Conservation (phyloP, 192 early-diverging fungal genomes). For the Backusella macrospora region DNA sequence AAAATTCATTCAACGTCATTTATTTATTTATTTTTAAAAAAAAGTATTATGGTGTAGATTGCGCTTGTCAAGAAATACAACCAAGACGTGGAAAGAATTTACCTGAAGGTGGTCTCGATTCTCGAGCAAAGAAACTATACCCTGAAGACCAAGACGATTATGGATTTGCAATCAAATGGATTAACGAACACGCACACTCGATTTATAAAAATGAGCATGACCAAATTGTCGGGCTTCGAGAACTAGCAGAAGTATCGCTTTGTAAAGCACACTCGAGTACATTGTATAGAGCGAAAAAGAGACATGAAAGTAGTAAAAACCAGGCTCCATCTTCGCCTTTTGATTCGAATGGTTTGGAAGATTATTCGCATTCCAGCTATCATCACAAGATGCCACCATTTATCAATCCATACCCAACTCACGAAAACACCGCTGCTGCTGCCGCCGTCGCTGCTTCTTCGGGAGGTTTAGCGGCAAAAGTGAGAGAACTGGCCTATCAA, state of each 20-base stretch:
- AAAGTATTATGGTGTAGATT: conserved; percentile 37
- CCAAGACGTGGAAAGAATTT: conserved; percentile 42
- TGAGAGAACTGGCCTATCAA: conserved; percentile 16
- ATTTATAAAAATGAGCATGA: conserved; percentile 36
- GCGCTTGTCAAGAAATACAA: conserved; percentile 34
- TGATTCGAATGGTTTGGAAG: conserved; percentile 26
- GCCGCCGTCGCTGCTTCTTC: neutral
- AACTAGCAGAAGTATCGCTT: conserved; percentile 39
- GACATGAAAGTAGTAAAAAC: conserved; percentile 15
- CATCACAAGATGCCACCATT: neutral
- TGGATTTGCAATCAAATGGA: conserved; percentile 37
- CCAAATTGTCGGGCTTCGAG: conserved; percentile 23
- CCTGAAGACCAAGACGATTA: conserved; percentile 36
- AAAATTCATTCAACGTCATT: neutral
- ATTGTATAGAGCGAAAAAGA: conserved; percentile 44
- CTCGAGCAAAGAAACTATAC: conserved; percentile 41
- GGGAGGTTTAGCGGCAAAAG: conserved; percentile 30
- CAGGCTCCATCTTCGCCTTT: conserved; percentile 31
- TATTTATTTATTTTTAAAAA: neutral
- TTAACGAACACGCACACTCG: conserved; percentile 32
- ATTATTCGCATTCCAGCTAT: neutral
- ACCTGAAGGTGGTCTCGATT: conserved; percentile 37
- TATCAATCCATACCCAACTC: conserved; percentile 12
- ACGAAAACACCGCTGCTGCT: neutral
- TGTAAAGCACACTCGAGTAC: conserved; percentile 44